These are phyloP conservation scores for Mycena galericulata DNA, from an alignment of 768 basidiomycete genomes.

Conservation along the genomic window DNA sequence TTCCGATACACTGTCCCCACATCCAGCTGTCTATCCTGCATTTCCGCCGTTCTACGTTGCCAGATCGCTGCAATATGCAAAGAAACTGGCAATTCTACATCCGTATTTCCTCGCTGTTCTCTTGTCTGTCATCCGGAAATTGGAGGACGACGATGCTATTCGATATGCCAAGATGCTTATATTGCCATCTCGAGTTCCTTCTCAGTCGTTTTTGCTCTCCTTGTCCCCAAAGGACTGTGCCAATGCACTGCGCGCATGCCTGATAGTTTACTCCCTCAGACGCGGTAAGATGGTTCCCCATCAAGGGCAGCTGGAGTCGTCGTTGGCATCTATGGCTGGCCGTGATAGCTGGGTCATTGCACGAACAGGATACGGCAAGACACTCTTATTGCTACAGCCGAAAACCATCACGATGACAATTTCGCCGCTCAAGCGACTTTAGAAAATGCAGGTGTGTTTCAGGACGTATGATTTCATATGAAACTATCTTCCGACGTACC, in stretches of 20 bases:
- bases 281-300: not conserved
- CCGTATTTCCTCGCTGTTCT: not conserved
- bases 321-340: not conserved
- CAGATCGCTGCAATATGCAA: not conserved
- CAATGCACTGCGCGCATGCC: not conserved
- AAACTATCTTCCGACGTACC: too few relatives aligned
- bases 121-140: not conserved
- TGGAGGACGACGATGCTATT: not conserved
- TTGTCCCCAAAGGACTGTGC: not conserved
- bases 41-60: not conserved
- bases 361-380: constrained; percentile 5
- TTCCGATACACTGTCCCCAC: too few relatives aligned
- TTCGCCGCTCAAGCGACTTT: constrained; percentile 10
- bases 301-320: not conserved
- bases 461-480: too few relatives aligned
- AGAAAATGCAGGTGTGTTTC: not conserved
- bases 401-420: not conserved
- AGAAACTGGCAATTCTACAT: not conserved
- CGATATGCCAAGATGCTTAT: not conserved
- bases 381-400: not conserved
- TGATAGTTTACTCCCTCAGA: not conserved
- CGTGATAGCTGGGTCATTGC: not conserved
- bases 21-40: too few relatives aligned
- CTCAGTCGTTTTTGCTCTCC: not conserved
- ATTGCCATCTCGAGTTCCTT: not conserved